Evolutionary conservation across 148 eudicot genomes (phyloP).

Genomic region (Rhododendron williamsianum): DNA sequence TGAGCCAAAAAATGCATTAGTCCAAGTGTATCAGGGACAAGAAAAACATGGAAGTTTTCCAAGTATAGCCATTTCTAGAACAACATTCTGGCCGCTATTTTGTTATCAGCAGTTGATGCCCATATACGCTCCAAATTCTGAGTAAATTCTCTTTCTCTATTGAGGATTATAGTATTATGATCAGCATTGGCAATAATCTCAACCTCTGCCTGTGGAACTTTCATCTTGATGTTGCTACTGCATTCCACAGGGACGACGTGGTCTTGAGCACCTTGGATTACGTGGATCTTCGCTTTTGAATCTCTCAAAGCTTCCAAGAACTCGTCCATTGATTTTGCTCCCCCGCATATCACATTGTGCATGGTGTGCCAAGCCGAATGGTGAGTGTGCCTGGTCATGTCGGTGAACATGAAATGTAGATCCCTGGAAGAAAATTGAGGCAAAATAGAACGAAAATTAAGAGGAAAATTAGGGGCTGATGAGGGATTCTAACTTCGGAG

Average conservation of each 20-base stretch:
- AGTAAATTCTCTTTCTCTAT: conserved; percentile 41
- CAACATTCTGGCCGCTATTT: background rate
- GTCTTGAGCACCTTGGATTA: conserved; percentile 60
- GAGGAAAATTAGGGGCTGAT: background rate
- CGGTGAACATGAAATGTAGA: conserved; percentile 36
- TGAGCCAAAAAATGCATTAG: no score
- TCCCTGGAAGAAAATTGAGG: conserved; percentile 28
- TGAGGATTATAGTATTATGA: conserved; percentile 40
- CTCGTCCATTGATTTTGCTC: conserved; percentile 46
- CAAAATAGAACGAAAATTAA: background rate
- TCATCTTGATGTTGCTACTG: conserved; percentile 49
- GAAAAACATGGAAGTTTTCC: no score
- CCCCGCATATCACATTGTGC: conserved; percentile 79
- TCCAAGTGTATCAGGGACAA: no score
- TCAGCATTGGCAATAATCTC: conserved; percentile 35
- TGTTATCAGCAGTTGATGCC: conserved; percentile 22
- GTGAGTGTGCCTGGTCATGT: conserved; percentile 64
- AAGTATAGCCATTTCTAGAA: background rate
- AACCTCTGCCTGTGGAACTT: conserved; percentile 40
- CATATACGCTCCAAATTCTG: conserved; percentile 43
- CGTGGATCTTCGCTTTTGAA: conserved; percentile 23
- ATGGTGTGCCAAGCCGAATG: conserved; percentile 89
- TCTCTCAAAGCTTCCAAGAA: conserved; percentile 37
- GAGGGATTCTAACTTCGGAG: no score
- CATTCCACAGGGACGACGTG: conserved; percentile 57